Base-by-base conservation (phyloP, 805 yeast species). In the Pichia rugopelliculosa region DNA sequence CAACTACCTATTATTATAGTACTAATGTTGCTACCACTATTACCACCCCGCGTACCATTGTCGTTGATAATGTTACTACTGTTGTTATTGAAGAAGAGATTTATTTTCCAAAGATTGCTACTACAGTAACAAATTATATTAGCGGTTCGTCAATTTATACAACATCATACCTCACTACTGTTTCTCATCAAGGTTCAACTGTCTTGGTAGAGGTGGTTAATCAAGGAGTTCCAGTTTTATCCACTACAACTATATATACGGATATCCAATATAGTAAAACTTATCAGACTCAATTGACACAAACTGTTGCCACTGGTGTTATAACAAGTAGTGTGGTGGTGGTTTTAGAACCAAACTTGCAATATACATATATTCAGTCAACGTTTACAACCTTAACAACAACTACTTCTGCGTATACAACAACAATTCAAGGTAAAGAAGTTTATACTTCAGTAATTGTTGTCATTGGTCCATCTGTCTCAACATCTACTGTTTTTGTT, bases 391-490 rank as follows among this genome's bases (percentile, higher is more conserved):
- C 20, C 3, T 11, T 24, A 15, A 18, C 24, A 13, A 40, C 48
- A 4, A 22, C 24, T 6, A 45, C 48, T 4, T 39, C 44, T 9
- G 40, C 40, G 4, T 33, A 40, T 40, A 40, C 42, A n/a, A 44
- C 48, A 6, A 24, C 38, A 9, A 27, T 45, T n/a, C 8, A 11
- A 1, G 43, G 43, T 30, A 34, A 15, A 18, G 13, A 20, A 9
- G 18, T 34, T 10, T 15, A 6, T 9, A 39, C 48, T 13, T 39
- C 48, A 1, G 36, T 21, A 20, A 40, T 45, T 40, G 39, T 45
- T 40, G 44, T 45, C 13, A 25, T 22, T 34, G 48, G 48, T 21
- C 48, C 48, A 5, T 34, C 44, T 12, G 44, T 45, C 34, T 13
- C 30, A 21, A 39, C 48, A 6, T 12, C 21, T 10, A 39, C 43